Percentiles rank a stretch among this genome's conserved stretches.
These are phyloP conservation scores for Globisporangium sylvaticum DNA, from an alignment of 352 stramenopile species.

Conservation along the genomic window DNA sequence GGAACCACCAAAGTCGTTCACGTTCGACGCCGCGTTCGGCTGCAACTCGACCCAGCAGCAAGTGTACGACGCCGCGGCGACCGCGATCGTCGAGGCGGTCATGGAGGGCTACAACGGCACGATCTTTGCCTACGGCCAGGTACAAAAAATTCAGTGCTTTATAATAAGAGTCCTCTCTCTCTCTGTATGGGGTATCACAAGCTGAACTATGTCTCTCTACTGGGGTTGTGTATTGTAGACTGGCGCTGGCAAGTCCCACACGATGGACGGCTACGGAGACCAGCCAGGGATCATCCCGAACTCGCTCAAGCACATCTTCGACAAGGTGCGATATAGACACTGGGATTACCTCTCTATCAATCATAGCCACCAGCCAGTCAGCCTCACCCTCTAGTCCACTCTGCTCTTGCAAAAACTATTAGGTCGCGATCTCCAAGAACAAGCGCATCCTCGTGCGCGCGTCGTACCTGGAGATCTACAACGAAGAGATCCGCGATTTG, in stretches of 20 bases:
- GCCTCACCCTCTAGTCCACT: background rate
- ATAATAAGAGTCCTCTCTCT: no score
- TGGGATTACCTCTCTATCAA: no score
- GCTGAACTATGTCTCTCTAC: background rate
- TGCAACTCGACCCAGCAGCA: slow-evolving; percentile 49
- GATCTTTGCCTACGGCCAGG: slow-evolving; percentile 87
- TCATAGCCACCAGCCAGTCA: background rate
- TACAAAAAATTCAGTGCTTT: slow-evolving; percentile 20
- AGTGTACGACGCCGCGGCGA: slow-evolving; percentile 50
- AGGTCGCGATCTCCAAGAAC: slow-evolving; percentile 73
- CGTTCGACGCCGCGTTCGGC: slow-evolving; percentile 88
- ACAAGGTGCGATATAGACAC: slow-evolving; percentile 43
- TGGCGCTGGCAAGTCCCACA: slow-evolving; percentile 86
- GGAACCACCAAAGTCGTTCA: slow-evolving; percentile 88
- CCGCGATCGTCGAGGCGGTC: slow-evolving; percentile 54
- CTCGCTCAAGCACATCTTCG: slow-evolving; percentile 90
- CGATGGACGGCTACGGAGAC: slow-evolving; percentile 82
- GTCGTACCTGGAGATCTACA: slow-evolving; percentile 98
- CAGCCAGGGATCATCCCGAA: slow-evolving; percentile 88
- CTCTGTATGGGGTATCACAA: background rate
- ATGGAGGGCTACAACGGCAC: slow-evolving; percentile 91
- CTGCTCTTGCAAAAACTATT: background rate
- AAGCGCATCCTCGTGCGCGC: slow-evolving; percentile 95
- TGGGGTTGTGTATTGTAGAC: slow-evolving; percentile 35
- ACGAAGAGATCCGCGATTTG: slow-evolving; percentile 96